Base-by-base conservation (phyloP, 2,329 filamentous ascomycete genomes). In the Cercospora brassicicola region DNA sequence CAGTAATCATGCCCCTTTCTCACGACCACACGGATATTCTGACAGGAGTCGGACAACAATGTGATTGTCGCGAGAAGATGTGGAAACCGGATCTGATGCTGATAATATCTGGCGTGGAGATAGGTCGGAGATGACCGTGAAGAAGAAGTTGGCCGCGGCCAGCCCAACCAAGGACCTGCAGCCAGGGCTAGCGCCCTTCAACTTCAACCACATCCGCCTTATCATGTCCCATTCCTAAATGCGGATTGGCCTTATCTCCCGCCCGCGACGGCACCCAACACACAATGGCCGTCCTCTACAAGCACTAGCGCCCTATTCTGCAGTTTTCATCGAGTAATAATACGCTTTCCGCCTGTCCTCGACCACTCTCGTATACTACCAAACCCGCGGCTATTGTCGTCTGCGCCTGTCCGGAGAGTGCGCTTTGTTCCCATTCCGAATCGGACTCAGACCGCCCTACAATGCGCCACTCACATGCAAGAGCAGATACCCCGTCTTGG, bases 301-400 rank as follows among this genome's bases (percentile, higher is more conserved):
- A 55, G 30, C n/a, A 56, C 62, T 64, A 56, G 62, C 62, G 62
- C 51, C 15, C 39, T n/a, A 36, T 51, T 60, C 55, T 61, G 33
- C 18, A 60, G 63, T 71, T 72, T 57, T 63, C 45, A 73, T 73
- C 71, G 71, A 73, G 71, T 73, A 73, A 73, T 67, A 20, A 59
- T 15, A 31, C 39, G 55, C 62, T 33, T 42, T 57, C 31, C 30
- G 23, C 62, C 30, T 18, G n/a, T 39, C 20, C 51, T 56, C 62
- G 15, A 18, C 23, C 30, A n/a, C 48, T 39, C n/a, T 31, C 30
- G 48, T 15, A 31, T 26, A 28, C 48, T 13, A 57, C 28, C 31
- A 28, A 18, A 23, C 30, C 31, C 55, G 28, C 55, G 28, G 55
- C 55, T 13, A 59, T 20, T 31, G 28, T 33, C 45, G 39, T 26